Conservation (phyloP, 2,329 filamentous ascomycete genomes). For the Phaeophleospora eucalypticola region DNA sequence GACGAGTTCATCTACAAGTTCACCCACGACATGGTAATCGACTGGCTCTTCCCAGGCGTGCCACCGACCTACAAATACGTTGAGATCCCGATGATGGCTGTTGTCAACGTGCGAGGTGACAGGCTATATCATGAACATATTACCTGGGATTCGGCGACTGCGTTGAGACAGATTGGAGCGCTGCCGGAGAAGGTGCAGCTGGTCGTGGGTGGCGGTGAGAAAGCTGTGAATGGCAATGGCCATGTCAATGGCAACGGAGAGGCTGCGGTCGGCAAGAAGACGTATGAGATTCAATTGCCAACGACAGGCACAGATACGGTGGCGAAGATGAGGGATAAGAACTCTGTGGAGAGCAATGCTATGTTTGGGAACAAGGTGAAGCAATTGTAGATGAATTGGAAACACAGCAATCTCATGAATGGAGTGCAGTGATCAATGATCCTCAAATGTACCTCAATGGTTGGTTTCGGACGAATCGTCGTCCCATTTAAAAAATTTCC, state of each 20-base stretch:
- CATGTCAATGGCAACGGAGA: conserved; percentile 9
- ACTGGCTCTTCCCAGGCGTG: conserved; percentile 66
- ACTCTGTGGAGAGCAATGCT: conserved; percentile 49
- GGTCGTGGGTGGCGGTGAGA: conserved; percentile 38
- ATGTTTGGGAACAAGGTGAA: conserved; percentile 45
- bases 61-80: conserved; percentile 54
- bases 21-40: conserved; percentile 59
- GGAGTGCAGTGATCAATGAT: too few relatives aligned
- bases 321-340: conserved; percentile 50
- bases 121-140: conserved; percentile 68
- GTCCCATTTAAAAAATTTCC: too few relatives aligned
- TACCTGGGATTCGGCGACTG: conserved; percentile 63
- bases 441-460: too few relatives aligned
- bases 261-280: conserved; percentile 34
- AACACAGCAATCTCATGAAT: too few relatives aligned
- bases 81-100: conserved; percentile 59
- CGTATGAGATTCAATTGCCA: conserved; percentile 58
- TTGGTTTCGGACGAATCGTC: too few relatives aligned
- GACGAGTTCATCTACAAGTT: conserved; percentile 66
- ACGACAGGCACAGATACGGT: conserved; percentile 54
- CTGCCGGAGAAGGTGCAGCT: conserved; percentile 63
- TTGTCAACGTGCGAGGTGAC: conserved; percentile 66
- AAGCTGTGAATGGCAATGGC: conserved; percentile 11
- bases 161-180: conserved; percentile 58
- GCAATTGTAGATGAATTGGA: conserved; percentile 8